Evolutionary conservation across 306 rosid genomes (phyloP).

Genomic region (Rubus parviflorus): DNA sequence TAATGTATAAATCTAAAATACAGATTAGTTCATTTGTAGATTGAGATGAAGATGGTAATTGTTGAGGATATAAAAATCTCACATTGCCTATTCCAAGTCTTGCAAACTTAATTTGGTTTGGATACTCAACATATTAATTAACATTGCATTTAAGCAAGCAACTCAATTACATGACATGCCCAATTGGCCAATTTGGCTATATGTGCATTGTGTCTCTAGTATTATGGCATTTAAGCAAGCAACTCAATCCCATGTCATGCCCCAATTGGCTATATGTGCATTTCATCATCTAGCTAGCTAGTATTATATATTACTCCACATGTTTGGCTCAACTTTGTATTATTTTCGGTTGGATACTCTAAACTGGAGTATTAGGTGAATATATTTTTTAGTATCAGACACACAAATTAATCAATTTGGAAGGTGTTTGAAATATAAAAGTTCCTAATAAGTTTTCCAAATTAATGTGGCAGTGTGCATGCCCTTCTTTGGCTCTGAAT

Average conservation of each 20-base stretch:
- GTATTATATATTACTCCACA: background rate
- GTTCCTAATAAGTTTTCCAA: background rate
- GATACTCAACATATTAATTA: background rate
- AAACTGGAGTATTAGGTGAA: background rate
- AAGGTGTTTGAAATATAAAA: background rate
- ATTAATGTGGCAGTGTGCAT: background rate
- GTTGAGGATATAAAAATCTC: background rate
- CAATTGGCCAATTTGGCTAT: background rate
- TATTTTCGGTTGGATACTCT: background rate
- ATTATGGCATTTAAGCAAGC: background rate
- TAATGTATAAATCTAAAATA: no score
- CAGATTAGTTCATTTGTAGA: background rate
- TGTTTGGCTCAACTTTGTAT: background rate
- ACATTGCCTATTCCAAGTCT: background rate
- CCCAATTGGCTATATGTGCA: background rate
- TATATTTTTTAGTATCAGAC: background rate
- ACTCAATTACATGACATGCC: background rate
- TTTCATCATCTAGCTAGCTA: background rate
- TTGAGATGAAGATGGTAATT: no score
- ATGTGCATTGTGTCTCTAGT: no score
- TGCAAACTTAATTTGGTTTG: background rate
- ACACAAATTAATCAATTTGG: background rate
- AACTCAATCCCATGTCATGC: background rate
- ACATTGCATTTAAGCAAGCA: background rate
- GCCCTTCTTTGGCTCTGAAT: background rate